Percentiles rank a stretch among this genome's conserved stretches.
Conservation (phyloP, 345 rosid species). For the Syzygium oleosum region DNA sequence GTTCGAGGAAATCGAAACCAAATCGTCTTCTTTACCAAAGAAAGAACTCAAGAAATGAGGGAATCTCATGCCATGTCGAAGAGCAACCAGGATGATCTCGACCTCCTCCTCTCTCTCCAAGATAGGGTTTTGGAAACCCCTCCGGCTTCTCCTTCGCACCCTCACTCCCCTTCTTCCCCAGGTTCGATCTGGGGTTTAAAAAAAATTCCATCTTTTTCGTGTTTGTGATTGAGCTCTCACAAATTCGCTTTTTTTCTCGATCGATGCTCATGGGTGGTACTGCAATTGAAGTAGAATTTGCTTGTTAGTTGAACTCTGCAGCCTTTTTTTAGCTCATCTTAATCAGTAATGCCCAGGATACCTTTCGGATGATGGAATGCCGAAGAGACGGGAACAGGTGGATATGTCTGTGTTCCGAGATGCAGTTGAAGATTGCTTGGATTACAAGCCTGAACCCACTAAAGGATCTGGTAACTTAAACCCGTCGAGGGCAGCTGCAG, state of each 20-base stretch:
- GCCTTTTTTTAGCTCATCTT: not conserved
- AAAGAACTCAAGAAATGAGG: slow-evolving; percentile 6
- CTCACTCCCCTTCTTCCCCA: not conserved
- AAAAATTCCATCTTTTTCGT: not conserved
- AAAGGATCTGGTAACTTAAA: slow-evolving; percentile 22
- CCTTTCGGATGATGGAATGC: slow-evolving; percentile 62
- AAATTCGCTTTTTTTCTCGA: not conserved
- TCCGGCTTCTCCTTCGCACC: slow-evolving; percentile 63
- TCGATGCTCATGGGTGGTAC: not conserved
- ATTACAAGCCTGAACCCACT: slow-evolving; percentile 36
- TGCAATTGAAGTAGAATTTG: not conserved
- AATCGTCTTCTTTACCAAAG: not conserved
- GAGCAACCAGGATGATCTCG: slow-evolving; percentile 66
- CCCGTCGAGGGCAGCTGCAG: slow-evolving; percentile 15
- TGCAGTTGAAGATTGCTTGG: slow-evolving; percentile 66
- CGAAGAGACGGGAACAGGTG: slow-evolving; percentile 21
- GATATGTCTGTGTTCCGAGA: slow-evolving; percentile 73
- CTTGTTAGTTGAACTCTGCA: not conserved
- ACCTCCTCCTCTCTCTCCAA: slow-evolving; percentile 86
- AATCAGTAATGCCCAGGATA: slow-evolving; percentile 15
- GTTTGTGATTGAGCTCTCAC: not conserved
- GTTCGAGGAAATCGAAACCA: not conserved
- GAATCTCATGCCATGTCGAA: slow-evolving; percentile 25
- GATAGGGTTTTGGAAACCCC: slow-evolving; percentile 86
- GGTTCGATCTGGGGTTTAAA: not conserved